A percentile compares a stretch with the other conserved stretches of the same genome.
These are phyloP conservation scores for Brassica incana DNA, from an alignment of 345 rosid species.

Conservation along the genomic window DNA sequence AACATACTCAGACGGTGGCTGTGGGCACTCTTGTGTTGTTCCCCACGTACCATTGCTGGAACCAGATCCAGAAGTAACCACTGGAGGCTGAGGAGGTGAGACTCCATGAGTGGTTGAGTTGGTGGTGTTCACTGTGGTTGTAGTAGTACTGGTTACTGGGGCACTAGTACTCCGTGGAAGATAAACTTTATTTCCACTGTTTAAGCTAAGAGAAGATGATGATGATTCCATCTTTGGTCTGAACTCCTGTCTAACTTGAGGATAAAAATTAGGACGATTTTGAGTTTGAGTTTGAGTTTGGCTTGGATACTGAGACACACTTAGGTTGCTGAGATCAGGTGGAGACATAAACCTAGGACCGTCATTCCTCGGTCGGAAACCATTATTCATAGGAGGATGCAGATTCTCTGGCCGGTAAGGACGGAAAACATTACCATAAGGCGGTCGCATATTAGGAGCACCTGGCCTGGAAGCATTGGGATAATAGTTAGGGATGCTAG, in stretches of 20 bases:
- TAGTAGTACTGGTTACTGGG: slow-evolving; percentile 17
- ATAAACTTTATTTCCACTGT: slow-evolving; percentile 39
- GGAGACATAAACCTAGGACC: slow-evolving; percentile 43
- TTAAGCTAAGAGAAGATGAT: slow-evolving; percentile 29
- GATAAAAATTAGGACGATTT: slow-evolving; percentile 44
- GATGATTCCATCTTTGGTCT: slow-evolving; percentile 37
- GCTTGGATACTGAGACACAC: slow-evolving; percentile 43
- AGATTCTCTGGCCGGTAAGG: slow-evolving; percentile 43
- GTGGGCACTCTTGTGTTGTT: slow-evolving; percentile 57
- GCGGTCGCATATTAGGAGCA: slow-evolving; percentile 43
- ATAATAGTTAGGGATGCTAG: slow-evolving; percentile 38
- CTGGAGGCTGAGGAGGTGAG: slow-evolving; percentile 30
- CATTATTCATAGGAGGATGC: slow-evolving; percentile 40
- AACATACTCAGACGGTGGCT: slow-evolving; percentile 68
- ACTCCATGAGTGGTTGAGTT: slow-evolving; percentile 33
- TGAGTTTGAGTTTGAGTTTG: slow-evolving; percentile 40
- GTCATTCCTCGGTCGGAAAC: slow-evolving; percentile 48
- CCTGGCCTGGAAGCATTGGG: slow-evolving; percentile 45
- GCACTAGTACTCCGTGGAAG: slow-evolving; percentile 21
- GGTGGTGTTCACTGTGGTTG: slow-evolving; percentile 18
- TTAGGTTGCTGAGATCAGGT: slow-evolving; percentile 56
- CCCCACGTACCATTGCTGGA: slow-evolving; percentile 50
- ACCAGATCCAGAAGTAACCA: slow-evolving; percentile 29
- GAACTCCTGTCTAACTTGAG: slow-evolving; percentile 43
- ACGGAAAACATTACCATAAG: slow-evolving; percentile 38